Base-by-base conservation (phyloP, 73 alveolate genomes). In the Paramecium primaurelia region DNA sequence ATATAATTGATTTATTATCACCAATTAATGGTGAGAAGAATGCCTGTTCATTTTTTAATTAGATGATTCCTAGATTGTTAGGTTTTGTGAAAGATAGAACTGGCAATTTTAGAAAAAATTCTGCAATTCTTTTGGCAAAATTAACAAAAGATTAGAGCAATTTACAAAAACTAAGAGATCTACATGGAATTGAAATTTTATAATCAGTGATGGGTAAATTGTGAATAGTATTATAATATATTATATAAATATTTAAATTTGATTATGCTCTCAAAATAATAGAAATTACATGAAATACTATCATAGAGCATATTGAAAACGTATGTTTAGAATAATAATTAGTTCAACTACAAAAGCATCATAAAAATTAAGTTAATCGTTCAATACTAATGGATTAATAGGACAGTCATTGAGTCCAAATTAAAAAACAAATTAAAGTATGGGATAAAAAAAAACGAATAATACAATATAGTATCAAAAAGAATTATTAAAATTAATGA, bases 51-150 rank as follows among this genome's bases (percentile, higher is more conserved):
- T 98, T 95, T 58, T 96, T 94, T 68, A 84, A 88, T 86, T 86
- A 77, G 14, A 28, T 95, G 1, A 96, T 98, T 51, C 98, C 97
- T 36, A 95, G 95, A 16, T 90, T 96, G 37, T 95, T 98, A 80
- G 84, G 86, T 34, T 95, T 98, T 51, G 90, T 96, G 44, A 97
- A 93, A 92, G 99, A 98, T 90, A 96, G 96, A 93, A 92, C 96
- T 30, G 99, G 98, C 68, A 92, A 96, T 86, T 96, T 96, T 68
- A 97, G 99, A 93, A 98, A 97, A 93, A 98, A 97, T 94, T 99
- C 99, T 0, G 99, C 99, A n/a, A 96, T 98, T 64, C 93, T 96
- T 59, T 91, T 98, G 93, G 99, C 99, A 4, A 97, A 98, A 92
- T 59, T 97, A 86, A 96, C 99, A 18, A 97, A 96, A 86, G 93